A percentile compares a stretch with the other conserved stretches of the same genome.
These are phyloP conservation scores for Paraphaeosphaeria sporulosa DNA, from an alignment of 2,329 filamentous ascomycete genomes.

Conservation along the genomic window DNA sequence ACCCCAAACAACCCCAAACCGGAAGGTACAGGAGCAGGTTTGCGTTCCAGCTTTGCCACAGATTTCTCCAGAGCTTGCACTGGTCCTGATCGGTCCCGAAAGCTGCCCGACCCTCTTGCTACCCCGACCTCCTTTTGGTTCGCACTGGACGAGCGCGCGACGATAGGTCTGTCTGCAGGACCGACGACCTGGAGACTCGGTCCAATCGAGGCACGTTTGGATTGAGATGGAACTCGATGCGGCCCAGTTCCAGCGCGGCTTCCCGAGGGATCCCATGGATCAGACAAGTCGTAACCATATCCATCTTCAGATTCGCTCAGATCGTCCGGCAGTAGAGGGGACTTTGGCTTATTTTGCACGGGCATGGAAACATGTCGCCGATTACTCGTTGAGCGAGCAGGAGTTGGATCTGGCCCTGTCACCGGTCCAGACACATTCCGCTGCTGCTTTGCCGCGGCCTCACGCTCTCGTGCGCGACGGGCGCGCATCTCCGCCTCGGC, in stretches of 20 bases:
- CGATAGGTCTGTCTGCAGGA: constrained; percentile 27
- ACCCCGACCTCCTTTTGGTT: constrained; percentile 44
- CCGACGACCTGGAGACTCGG: constrained; percentile 31
- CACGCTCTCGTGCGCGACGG: constrained; percentile 39
- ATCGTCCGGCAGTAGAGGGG: constrained; percentile 34
- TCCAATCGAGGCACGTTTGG: constrained; percentile 14
- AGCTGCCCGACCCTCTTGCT: constrained; percentile 38
- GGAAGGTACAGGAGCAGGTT: constrained; percentile 30
- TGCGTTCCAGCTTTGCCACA: constrained; percentile 31
- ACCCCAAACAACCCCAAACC: constrained; percentile 45
- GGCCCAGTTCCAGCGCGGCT: constrained; percentile 26
- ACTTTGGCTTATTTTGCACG: constrained; percentile 26
- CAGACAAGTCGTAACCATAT: constrained; percentile 39
- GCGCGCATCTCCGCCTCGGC: constrained; percentile 53
- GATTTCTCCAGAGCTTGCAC: constrained; percentile 16
- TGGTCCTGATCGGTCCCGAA: constrained; percentile 36
- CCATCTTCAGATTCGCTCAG: constrained; percentile 38
- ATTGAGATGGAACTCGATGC: constrained; percentile 15
- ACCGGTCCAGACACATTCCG: constrained; percentile 40
- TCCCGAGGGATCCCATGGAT: constrained; percentile 46
- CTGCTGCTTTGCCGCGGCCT: constrained; percentile 41
- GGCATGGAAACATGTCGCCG: constrained; percentile 47
- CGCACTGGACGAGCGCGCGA: constrained; percentile 29
- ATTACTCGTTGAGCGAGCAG: constrained; percentile 27
- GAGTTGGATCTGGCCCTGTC: constrained; percentile 20